Percentiles rank a stretch among this genome's conserved stretches.
Evolutionary conservation across 768 basidiomycete species (phyloP).

Genomic region (Chalciporus chontae): DNA sequence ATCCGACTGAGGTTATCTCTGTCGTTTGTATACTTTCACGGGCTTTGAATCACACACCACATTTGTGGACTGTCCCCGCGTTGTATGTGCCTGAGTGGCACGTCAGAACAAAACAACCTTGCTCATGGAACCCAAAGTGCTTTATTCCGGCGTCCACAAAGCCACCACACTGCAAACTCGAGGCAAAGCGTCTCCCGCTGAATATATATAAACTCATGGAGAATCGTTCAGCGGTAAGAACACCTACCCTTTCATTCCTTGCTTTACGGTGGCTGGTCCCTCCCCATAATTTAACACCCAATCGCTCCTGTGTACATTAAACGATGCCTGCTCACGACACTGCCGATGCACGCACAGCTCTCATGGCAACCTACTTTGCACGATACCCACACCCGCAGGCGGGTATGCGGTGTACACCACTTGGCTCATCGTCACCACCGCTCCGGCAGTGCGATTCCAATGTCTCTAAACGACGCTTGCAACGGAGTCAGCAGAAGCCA

Average conservation of each 20-base stretch:
- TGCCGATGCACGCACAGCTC: constrained; percentile 34
- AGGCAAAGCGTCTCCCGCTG: constrained; percentile 13
- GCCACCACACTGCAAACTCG: neutral
- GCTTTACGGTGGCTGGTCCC: constrained; percentile 10
- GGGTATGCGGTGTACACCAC: constrained; percentile 2
- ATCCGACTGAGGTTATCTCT: neutral
- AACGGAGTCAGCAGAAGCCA: neutral
- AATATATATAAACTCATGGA: constrained; percentile 23
- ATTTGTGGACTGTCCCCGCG: neutral
- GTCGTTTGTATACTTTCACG: neutral
- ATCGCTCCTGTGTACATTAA: constrained; percentile 3
- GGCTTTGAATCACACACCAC: neutral
- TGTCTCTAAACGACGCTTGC: neutral
- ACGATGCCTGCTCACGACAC: constrained; percentile 24
- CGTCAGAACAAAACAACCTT: constrained; percentile 11
- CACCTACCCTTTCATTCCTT: neutral
- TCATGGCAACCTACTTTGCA: constrained; percentile 28
- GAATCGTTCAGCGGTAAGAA: neutral
- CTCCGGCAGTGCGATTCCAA: constrained; percentile 5
- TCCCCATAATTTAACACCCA: neutral
- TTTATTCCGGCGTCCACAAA: constrained; percentile 18
- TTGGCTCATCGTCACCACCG: neutral
- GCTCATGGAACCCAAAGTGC: constrained; percentile 4
- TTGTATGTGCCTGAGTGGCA: neutral
- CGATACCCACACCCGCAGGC: constrained; percentile 20